Conservation (phyloP, 345 rosid species). For the Gossypium australe region DNA sequence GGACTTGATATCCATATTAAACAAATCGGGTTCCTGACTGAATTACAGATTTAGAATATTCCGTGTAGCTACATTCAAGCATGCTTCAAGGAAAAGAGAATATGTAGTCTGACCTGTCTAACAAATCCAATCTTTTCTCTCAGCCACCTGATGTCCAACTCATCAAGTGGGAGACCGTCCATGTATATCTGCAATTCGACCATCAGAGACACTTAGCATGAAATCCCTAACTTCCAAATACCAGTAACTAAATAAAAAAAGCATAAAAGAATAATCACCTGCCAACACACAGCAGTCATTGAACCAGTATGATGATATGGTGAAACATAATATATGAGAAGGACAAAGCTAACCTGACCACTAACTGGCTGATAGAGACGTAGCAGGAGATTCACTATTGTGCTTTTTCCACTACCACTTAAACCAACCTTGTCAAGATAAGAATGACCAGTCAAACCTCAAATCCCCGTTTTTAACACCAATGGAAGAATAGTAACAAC, state of each 20-base stretch:
- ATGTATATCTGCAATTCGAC: slow-evolving; percentile 28
- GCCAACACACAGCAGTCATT: background rate
- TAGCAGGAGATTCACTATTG: slow-evolving; percentile 38
- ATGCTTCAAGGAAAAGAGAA: background rate
- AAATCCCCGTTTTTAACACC: background rate
- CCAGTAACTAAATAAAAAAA: background rate
- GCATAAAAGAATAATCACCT: background rate
- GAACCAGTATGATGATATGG: too few relatives aligned
- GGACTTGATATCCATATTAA: slow-evolving; percentile 42
- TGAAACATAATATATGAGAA: background rate
- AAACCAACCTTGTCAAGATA: slow-evolving; percentile 35
- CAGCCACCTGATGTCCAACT: slow-evolving; percentile 38
- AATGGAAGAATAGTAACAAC: background rate
- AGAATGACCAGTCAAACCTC: background rate
- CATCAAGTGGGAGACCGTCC: slow-evolving; percentile 30
- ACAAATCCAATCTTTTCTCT: slow-evolving; percentile 38
- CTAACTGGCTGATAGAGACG: slow-evolving; percentile 36
- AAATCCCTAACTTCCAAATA: background rate
- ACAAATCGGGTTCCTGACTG: slow-evolving; percentile 41
- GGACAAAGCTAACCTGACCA: slow-evolving; percentile 34
- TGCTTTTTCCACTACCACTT: slow-evolving; percentile 50
- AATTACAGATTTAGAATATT: slow-evolving; percentile 6
- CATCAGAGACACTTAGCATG: background rate
- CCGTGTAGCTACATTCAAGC: background rate
- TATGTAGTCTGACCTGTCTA: slow-evolving; percentile 32